Conservation (phyloP, 2,329 filamentous ascomycete species). For the Sporothrix globosa region DNA sequence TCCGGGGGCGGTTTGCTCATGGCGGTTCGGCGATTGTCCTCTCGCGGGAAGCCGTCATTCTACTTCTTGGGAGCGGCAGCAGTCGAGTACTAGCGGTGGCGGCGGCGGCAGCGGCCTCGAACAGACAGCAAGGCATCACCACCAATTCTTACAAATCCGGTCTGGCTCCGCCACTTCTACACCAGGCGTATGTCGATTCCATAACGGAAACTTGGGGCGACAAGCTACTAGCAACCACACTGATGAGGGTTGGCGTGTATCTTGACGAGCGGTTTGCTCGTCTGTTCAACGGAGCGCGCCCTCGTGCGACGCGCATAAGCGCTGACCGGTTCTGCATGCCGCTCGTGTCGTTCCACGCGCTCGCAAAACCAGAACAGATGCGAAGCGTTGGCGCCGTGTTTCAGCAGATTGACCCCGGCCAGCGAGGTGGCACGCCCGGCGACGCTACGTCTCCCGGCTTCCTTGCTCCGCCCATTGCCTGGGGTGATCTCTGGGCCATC, state of each 20-base stretch:
- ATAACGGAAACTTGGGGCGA: slow-evolving; percentile 59
- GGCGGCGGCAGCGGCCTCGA: slow-evolving; percentile 7
- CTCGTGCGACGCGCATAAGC: slow-evolving; percentile 53
- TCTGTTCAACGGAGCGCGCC: slow-evolving; percentile 60
- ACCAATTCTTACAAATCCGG: slow-evolving; percentile 44
- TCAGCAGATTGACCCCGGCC: slow-evolving; percentile 39
- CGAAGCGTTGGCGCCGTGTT: slow-evolving; percentile 49
- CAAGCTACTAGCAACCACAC: slow-evolving; percentile 56
- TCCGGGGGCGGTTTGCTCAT: slow-evolving; percentile 59
- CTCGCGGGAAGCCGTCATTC: slow-evolving; percentile 55
- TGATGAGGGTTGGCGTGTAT: slow-evolving; percentile 59
- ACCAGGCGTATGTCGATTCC: slow-evolving; percentile 52
- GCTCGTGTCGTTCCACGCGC: slow-evolving; percentile 58
- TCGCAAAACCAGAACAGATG: slow-evolving; percentile 53
- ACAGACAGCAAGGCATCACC: neutral
- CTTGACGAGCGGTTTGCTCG: slow-evolving; percentile 58
- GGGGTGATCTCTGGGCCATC: slow-evolving; percentile 56
- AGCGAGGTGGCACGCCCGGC: slow-evolving; percentile 37
- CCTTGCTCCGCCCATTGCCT: slow-evolving; percentile 46
- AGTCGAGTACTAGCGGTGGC: slow-evolving; percentile 17
- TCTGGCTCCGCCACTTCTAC: slow-evolving; percentile 37
- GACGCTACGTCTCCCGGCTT: neutral
- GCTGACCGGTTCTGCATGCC: slow-evolving; percentile 57
- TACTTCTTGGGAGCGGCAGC: slow-evolving; percentile 44
- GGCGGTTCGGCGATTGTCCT: slow-evolving; percentile 59